Conservation (phyloP, 208 protist species). For the Spongospora subterranea region DNA sequence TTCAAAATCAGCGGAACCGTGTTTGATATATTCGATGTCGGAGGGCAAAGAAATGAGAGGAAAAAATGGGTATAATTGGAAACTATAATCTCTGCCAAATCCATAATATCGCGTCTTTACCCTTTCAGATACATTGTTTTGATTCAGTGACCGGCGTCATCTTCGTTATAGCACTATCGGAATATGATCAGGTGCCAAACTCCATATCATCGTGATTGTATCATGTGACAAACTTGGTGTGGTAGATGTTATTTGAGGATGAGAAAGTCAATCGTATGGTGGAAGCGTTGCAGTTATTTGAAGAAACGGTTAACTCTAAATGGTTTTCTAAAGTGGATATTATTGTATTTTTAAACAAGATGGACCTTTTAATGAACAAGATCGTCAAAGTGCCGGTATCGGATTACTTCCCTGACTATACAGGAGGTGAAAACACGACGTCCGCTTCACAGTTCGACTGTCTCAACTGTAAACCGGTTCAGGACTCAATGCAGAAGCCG, state of each 20-base stretch:
- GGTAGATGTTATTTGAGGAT: conserved; percentile 77
- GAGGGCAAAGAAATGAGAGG: conserved; percentile 83
- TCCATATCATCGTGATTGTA: neutral
- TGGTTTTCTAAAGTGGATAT: conserved; percentile 57
- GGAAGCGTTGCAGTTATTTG: conserved; percentile 78
- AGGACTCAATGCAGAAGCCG: neutral
- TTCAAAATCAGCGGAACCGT: conserved; percentile 70
- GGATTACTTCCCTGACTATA: conserved; percentile 43
- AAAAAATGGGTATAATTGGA: conserved; percentile 83
- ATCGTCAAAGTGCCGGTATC: neutral
- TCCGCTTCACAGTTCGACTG: neutral
- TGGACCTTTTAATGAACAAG: conserved; percentile 24
- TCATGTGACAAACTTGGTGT: neutral
- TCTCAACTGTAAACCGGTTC: neutral
- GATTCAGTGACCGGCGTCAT: conserved; percentile 78
- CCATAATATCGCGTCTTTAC: neutral
- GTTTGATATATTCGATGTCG: conserved; percentile 79
- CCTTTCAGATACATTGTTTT: conserved; percentile 77
- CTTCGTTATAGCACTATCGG: conserved; percentile 75
- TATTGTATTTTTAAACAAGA: conserved; percentile 59
- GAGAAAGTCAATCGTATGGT: conserved; percentile 76
- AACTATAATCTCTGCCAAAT: neutral
- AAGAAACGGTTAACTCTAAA: conserved; percentile 70
- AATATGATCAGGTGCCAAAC: conserved; percentile 77
- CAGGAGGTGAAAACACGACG: neutral